Percentiles rank a stretch among this genome's conserved stretches.
Evolutionary conservation across 345 rosid species (phyloP).

Genomic region (Euphorbia lathyris): DNA sequence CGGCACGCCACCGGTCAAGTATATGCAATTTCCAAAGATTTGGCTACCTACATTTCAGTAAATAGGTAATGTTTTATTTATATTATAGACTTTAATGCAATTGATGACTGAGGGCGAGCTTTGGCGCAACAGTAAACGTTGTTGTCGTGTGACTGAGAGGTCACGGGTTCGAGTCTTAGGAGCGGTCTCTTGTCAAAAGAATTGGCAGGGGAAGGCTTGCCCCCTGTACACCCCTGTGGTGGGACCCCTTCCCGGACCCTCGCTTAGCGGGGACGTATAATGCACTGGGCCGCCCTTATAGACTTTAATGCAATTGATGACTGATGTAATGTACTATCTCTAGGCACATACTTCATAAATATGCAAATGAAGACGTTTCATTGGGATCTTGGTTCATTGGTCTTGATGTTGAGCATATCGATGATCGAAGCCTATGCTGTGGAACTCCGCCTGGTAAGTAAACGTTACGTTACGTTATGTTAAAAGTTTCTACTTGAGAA

Average conservation of each 20-base stretch:
- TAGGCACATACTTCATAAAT: slow-evolving; percentile 81
- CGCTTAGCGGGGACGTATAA: too few relatives aligned
- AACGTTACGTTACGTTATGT: too few relatives aligned
- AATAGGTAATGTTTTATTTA: slow-evolving; percentile 46
- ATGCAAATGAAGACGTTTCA: slow-evolving; percentile 95
- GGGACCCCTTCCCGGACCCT: too few relatives aligned
- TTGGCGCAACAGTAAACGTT: too few relatives aligned
- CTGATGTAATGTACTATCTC: slow-evolving; percentile 9
- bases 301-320: slow-evolving; percentile 7
- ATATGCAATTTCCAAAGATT: slow-evolving; percentile 88
- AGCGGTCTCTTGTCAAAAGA: too few relatives aligned
- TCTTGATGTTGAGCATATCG: slow-evolving; percentile 88
- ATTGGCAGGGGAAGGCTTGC: too few relatives aligned
- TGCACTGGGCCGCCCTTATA: too few relatives aligned
- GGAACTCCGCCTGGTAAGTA: slow-evolving; percentile 82
- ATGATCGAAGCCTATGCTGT: slow-evolving; percentile 92
- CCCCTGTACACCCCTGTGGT: too few relatives aligned
- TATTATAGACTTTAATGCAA: background rate
- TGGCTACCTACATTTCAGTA: slow-evolving; percentile 82
- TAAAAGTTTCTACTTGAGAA: too few relatives aligned
- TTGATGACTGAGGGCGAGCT: too few relatives aligned
- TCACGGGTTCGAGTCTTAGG: too few relatives aligned
- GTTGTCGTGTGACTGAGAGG: too few relatives aligned
- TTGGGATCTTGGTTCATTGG: slow-evolving; percentile 98
- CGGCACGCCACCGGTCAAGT: slow-evolving; percentile 96